Evolutionary conservation across 441 rosid genomes (phyloP), one percentile per base, ranked within the genome.

Genomic region (Raphanus hybrid): DNA sequence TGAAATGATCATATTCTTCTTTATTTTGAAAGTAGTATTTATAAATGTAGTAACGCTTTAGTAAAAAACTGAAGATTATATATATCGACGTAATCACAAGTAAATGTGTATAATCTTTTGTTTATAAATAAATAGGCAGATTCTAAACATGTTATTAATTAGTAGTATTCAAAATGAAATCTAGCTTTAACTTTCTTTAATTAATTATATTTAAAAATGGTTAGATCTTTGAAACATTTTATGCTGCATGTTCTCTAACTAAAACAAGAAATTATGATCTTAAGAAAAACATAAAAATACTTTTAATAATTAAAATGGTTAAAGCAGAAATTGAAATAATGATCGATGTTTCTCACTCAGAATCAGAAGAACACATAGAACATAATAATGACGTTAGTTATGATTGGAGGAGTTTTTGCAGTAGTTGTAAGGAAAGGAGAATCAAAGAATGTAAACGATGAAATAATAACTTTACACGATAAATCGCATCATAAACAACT

Each of bases 391-490:
- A 61, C 18, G 41, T 61, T 29, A 29, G 6, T 29, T 61, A 61
- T 61, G 37, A 60, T 27, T 29, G 41, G 65, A 61, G 20, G 66
- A 32, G 26, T 23, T 39, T 59, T 70, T 70, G 35, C n/a, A n/a
- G 66, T 59, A 60, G 6, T 7, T 71, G 34, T 54, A 55, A 61
- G 69, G 50, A 18, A 8, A 39, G 18, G 52, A 63, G 52, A 73
- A 73, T 64, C 32, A 12, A 64, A 57, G 27, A 37, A 65, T 37
- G 32, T 35, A 54, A 14, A 14, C 29, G 20, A 39, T 65, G 71
- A 57, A 55, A 62, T 45, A 45, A 45, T 35, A 52, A 52, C 77
- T 39, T 74, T 65, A 26, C 64, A 64, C 16, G 64, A 20, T 10
- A 23, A 9, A 39, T 4, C 15, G 59, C 70, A 39, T 66, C 34